phyloP scores from a whole-genome alignment of 768 basidiomycete species.

The Boletus huronensis region DNA sequence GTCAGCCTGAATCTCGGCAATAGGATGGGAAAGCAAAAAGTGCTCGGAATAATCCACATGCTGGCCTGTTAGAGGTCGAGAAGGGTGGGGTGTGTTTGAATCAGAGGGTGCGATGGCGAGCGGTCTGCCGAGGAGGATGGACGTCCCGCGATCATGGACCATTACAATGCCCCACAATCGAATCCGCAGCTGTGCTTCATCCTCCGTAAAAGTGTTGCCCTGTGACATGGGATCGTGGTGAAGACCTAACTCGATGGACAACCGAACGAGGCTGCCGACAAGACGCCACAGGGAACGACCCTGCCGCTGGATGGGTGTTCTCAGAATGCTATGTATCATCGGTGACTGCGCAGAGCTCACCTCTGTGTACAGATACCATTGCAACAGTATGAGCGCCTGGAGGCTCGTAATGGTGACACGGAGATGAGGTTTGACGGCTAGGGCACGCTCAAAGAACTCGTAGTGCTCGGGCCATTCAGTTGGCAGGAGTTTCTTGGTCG shows the following conservation, averaged over 20 bases:
- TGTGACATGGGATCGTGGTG: conserved; percentile 82
- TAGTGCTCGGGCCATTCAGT: conserved; percentile 73
- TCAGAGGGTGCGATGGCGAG: conserved; percentile 81
- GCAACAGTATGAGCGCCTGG: conserved; percentile 78
- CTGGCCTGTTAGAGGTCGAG: conserved; percentile 36
- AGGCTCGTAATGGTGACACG: conserved; percentile 79
- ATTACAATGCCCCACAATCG: conserved; percentile 84
- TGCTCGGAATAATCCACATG: conserved; percentile 66
- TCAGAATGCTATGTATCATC: conserved; percentile 4
- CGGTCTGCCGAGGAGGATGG: conserved; percentile 81
- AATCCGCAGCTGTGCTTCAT: conserved; percentile 75
- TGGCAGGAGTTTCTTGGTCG: conserved; percentile 58
- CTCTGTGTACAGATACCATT: conserved; percentile 90
- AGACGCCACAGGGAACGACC: conserved; percentile 88
- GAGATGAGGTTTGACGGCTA: conserved; percentile 76
- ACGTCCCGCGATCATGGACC: conserved; percentile 84
- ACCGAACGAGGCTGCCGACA: conserved; percentile 78
- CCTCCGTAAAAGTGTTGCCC: conserved; percentile 58
- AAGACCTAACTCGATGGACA: conserved; percentile 79
- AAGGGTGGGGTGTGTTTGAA: conserved; percentile 73
- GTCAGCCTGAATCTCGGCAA: conserved; percentile 84
- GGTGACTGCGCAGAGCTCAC: conserved; percentile 36
- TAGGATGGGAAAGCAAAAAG: conserved; percentile 69
- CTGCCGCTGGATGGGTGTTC: conserved; percentile 55
- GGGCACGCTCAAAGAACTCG: conserved; percentile 79